Evolutionary conservation across 345 rosid species (phyloP), one percentile per base, ranked within the genome.

Genomic region (Rhodamnia argentea): DNA sequence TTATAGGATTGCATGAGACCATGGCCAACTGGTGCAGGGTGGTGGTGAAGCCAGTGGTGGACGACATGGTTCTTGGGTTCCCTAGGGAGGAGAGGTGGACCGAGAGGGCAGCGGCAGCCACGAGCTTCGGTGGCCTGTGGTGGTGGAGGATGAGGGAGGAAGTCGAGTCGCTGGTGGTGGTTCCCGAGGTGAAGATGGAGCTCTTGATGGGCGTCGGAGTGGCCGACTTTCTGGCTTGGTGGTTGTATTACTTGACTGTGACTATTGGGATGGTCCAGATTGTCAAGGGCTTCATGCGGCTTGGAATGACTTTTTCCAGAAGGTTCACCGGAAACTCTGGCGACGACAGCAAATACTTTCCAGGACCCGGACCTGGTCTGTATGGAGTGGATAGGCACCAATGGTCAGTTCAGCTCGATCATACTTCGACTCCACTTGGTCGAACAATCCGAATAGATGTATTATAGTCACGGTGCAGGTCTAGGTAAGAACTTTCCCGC

Each of bases 131-230:
- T 9, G n/a, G 84, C n/a, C 84, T 88, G 83, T 88, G 90, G 88
- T 88, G 88, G 90, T 88, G 90, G 90, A 55, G 90, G 87, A 84
- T 86, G 74, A 85, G 86, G 58, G 88, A 86, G 47, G 90, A 86
- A 74, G 88, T 88, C 24, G 90, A 88, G 58, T 52, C 87, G 3
- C 83, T 88, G 57, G 85, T 74, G 27, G 59, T 74, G 75, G 88
- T 88, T 82, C 86, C 87, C 4, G 84, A 87, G 82, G 86, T 84
- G 22, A 87, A 89, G 86, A 87, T 6, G 82, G 90, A 85, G 87
- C 85, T 85, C 12, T n/a, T 52, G 85, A 58, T 81, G 60, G 84
- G 83, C 6, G 37, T 76, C 4, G 86, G 75, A 11, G 57, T 53
- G 86, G 55, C 85, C 22, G 90, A 89, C 82, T 85, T 78, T 23